Conservation (phyloP, 2,329 filamentous ascomycete species). For the Cordyceps cicadae region DNA sequence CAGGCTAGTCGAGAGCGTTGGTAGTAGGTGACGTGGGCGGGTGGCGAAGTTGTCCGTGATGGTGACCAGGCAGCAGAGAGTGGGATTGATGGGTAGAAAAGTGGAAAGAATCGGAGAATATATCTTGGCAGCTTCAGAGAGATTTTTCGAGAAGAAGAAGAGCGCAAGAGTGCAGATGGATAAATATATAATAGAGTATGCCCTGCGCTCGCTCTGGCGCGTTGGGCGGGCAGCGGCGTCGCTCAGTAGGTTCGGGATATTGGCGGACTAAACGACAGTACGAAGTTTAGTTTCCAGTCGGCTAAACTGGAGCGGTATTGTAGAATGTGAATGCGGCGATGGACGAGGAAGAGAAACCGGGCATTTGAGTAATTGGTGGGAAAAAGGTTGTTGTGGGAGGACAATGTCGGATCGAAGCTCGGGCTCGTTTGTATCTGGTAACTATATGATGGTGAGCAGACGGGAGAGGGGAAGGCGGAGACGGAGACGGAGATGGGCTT, state of each 20-base stretch:
- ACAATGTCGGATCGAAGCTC: background rate
- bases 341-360: background rate
- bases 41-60: conserved; percentile 5
- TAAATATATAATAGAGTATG: background rate
- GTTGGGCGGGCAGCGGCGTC: conserved; percentile 3
- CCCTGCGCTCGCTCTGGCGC: conserved; percentile 9
- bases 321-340: background rate
- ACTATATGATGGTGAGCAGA: background rate
- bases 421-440: background rate
- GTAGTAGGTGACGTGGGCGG: conserved; percentile 8
- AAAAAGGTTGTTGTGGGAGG: background rate
- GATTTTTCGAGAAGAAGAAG: background rate
- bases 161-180: background rate
- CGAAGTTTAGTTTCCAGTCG: background rate
- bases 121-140: too few relatives aligned
- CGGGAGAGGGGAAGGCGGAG: background rate
- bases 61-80: background rate
- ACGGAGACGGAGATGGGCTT: background rate
- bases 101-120: background rate
- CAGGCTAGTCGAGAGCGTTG: background rate
- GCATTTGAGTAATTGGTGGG: background rate
- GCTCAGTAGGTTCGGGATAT: background rate
- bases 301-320: conserved; percentile 6
- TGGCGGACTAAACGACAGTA: background rate
- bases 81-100: background rate